Evolutionary conservation across 768 basidiomycete species (phyloP).

Genomic region (Rubroboletus pulcherrimus): DNA sequence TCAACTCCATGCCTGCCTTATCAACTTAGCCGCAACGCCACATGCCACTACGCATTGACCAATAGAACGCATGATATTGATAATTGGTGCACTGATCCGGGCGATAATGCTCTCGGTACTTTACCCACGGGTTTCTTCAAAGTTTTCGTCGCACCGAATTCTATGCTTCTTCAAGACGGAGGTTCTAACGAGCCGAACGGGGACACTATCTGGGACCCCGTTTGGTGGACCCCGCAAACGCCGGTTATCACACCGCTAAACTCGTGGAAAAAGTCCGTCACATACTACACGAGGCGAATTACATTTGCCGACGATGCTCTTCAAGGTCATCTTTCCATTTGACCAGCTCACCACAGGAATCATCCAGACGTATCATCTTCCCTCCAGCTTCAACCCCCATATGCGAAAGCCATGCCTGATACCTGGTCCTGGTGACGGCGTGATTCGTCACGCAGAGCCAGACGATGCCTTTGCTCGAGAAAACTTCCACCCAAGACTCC

Average conservation of each 20-base stretch:
- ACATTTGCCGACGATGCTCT: constrained; percentile 2
- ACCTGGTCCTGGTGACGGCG: constrained; percentile 12
- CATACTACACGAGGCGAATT: not conserved
- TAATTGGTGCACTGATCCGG: not conserved
- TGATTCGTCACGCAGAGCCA: constrained; percentile 48
- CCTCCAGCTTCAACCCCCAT: constrained; percentile 28
- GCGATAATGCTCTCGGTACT: not conserved
- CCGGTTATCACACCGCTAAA: not conserved
- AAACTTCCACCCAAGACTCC: constrained; percentile 38
- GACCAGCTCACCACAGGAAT: constrained; percentile 44
- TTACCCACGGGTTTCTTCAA: not conserved
- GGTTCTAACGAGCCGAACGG: too few relatives aligned
- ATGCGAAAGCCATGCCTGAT: constrained; percentile 13
- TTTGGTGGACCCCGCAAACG: not conserved
- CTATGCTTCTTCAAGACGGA: not conserved
- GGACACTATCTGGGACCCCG: too few relatives aligned
- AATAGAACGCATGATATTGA: not conserved
- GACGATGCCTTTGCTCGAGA: constrained; percentile 49
- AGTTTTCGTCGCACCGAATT: not conserved
- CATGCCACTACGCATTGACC: not conserved
- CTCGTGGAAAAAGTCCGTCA: not conserved
- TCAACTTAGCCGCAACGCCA: not conserved
- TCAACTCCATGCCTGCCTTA: not conserved
- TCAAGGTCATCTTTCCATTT: constrained; percentile 35
- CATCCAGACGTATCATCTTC: constrained; percentile 48